Conservation (phyloP, 805 yeast species). For the Metschnikowia rubicola region DNA sequence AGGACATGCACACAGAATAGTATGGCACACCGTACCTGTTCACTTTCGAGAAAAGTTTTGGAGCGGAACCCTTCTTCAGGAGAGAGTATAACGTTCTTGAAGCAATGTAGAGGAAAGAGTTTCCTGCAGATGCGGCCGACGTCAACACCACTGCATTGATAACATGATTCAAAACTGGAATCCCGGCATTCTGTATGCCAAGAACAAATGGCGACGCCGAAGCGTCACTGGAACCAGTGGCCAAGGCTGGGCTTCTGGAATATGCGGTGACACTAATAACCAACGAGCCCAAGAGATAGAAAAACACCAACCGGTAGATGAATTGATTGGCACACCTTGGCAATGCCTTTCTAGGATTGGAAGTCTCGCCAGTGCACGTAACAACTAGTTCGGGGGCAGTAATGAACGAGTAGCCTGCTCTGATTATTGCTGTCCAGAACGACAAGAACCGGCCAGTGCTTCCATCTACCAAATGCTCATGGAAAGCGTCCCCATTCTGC, state of each 20-base stretch:
- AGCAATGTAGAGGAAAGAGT: slow-evolving; percentile 19
- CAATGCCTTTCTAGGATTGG: slow-evolving; percentile 55
- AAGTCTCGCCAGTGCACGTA: slow-evolving; percentile 55
- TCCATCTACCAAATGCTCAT: slow-evolving; percentile 38
- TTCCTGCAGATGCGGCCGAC: slow-evolving; percentile 45
- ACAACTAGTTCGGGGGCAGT: slow-evolving; percentile 51
- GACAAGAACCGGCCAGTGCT: slow-evolving; percentile 21
- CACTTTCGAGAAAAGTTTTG: slow-evolving; percentile 15
- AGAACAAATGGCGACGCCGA: slow-evolving; percentile 78
- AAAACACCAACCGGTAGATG: slow-evolving; percentile 46
- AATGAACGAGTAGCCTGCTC: slow-evolving; percentile 25
- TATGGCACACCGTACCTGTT: slow-evolving; percentile 46
- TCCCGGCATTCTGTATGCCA: slow-evolving; percentile 68
- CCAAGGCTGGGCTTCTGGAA: slow-evolving; percentile 24
- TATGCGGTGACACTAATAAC: slow-evolving; percentile 38
- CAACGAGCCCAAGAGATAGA: slow-evolving; percentile 38
- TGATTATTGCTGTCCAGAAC: slow-evolving; percentile 25
- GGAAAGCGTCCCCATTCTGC: slow-evolving; percentile 29
- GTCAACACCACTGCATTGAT: slow-evolving; percentile 74
- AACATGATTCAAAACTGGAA: slow-evolving; percentile 66
- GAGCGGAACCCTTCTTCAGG: slow-evolving; percentile 17
- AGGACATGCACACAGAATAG: slow-evolving; percentile 28
- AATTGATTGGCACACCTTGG: slow-evolving; percentile 61
- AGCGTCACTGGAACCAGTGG: slow-evolving; percentile 37
- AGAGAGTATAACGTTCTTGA: slow-evolving; percentile 19